Percentiles rank a stretch among this genome's conserved stretches.
These are phyloP conservation scores for Sclerotiophoma versabilis DNA, from an alignment of 2,329 filamentous ascomycete genomes.

Conservation along the genomic window DNA sequence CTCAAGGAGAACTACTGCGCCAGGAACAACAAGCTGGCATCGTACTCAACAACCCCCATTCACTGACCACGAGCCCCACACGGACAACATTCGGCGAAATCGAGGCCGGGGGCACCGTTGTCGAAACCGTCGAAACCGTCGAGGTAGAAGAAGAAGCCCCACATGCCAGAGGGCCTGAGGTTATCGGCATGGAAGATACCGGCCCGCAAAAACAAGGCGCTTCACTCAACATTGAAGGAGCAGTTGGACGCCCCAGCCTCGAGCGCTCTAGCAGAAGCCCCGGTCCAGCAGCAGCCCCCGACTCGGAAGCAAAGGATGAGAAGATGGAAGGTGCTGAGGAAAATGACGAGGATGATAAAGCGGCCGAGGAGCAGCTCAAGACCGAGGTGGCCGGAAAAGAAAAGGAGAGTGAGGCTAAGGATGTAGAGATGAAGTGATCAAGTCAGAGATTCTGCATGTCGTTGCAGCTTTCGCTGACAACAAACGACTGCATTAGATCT, in stretches of 20 bases:
- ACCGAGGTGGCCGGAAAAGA: constrained; percentile 24
- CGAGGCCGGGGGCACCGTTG: constrained; percentile 39
- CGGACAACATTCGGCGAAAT: constrained; percentile 37
- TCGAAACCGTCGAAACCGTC: constrained; percentile 48
- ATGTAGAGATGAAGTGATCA: constrained; percentile 35
- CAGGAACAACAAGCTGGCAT: constrained; percentile 86
- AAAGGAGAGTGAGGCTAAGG: constrained; percentile 18
- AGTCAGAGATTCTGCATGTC: constrained; percentile 14
- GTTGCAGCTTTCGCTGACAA: not conserved
- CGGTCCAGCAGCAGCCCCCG: constrained; percentile 8
- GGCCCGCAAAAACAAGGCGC: constrained; percentile 74
- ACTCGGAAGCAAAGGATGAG: constrained; percentile 25
- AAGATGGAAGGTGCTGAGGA: constrained; percentile 29
- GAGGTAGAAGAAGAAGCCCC: constrained; percentile 66
- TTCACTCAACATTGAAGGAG: constrained; percentile 47
- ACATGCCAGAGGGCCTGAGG: constrained; percentile 82
- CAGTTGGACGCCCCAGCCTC: constrained; percentile 45
- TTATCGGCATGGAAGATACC: constrained; percentile 85
- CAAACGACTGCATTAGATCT: not conserved
- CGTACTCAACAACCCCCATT: constrained; percentile 63
- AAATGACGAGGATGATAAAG: constrained; percentile 23
- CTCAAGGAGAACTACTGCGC: constrained; percentile 83
- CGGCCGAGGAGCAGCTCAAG: constrained; percentile 19
- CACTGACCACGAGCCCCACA: constrained; percentile 34
- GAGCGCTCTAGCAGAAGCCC: constrained; percentile 40